These are phyloP conservation scores for Auricularia sp. DNA, from an alignment of 768 basidiomycete genomes.

Conservation along the genomic window DNA sequence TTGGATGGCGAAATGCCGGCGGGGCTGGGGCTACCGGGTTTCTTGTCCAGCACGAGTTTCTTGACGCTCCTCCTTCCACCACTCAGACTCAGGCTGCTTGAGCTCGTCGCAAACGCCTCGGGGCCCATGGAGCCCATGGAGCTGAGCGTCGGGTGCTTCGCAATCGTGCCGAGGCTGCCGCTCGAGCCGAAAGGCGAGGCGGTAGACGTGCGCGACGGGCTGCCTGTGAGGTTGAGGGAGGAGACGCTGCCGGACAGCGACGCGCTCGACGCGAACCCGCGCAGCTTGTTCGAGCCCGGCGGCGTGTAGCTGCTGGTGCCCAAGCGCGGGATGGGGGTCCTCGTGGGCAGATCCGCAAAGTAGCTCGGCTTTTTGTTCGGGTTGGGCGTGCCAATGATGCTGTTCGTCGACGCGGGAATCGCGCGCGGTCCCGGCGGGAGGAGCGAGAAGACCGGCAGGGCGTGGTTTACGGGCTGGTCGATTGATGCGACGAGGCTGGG, in stretches of 20 bases:
- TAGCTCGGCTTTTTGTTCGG: slow-evolving; percentile 61
- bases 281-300: slow-evolving; percentile 52
- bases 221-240: background rate
- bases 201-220: background rate
- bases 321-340: slow-evolving; percentile 59
- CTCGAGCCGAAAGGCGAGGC: background rate
- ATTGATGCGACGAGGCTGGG: slow-evolving; percentile 50
- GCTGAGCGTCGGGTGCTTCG: background rate
- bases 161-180: background rate
- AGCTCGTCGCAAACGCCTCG: slow-evolving; percentile 47
- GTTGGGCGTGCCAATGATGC: background rate
- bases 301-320: slow-evolving; percentile 37
- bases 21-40: slow-evolving; percentile 27
- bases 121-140: slow-evolving; percentile 25
- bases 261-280: slow-evolving; percentile 46
- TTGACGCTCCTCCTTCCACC: slow-evolving; percentile 77
- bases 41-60: slow-evolving; percentile 84
- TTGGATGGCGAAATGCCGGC: slow-evolving; percentile 12
- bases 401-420: slow-evolving; percentile 45
- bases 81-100: slow-evolving; percentile 44
- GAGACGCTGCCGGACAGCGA: background rate
- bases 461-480: slow-evolving; percentile 69
- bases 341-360: slow-evolving; percentile 66
- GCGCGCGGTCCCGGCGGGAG: slow-evolving; percentile 62
- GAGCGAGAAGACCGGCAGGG: slow-evolving; percentile 42